phyloP scores from a whole-genome alignment of 192 early-diverging fungal genomes.

The Gryganskiella cystojenkinii region DNA sequence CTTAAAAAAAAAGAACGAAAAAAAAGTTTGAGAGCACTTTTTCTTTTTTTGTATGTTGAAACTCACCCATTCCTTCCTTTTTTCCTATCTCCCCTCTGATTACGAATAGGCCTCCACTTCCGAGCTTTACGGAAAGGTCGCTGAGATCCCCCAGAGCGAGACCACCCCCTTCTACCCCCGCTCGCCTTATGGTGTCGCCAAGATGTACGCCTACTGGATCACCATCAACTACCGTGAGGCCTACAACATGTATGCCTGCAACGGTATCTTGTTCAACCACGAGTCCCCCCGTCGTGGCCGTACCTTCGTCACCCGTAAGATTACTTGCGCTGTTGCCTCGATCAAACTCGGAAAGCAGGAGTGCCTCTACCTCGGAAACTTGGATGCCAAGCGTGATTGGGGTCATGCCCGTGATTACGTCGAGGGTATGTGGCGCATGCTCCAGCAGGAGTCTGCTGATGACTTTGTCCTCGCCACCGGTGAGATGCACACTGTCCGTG shows the following conservation, averaged over 20 bases:
- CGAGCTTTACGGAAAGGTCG: conserved; percentile 82
- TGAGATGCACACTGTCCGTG: conserved; percentile 82
- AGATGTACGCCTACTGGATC: conserved; percentile 87
- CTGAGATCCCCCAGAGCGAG: conserved; percentile 80
- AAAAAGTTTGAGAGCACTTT: background rate
- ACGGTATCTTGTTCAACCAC: conserved; percentile 84
- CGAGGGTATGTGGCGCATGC: conserved; percentile 86
- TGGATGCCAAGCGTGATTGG: conserved; percentile 86
- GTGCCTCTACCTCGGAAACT: conserved; percentile 79
- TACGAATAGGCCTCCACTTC: conserved; percentile 76
- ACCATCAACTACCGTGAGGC: conserved; percentile 84
- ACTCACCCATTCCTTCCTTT: background rate
- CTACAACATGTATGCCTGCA: conserved; percentile 83
- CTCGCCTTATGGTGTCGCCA: conserved; percentile 85
- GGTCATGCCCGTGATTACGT: conserved; percentile 83
- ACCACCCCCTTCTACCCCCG: conserved; percentile 87
- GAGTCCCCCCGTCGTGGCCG: conserved; percentile 79
- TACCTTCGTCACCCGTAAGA: conserved; percentile 85
- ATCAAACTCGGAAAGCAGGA: conserved; percentile 75
- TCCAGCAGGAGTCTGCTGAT: conserved; percentile 77
- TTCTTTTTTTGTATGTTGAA: background rate
- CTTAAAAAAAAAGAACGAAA: background rate
- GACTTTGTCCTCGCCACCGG: conserved; percentile 85
- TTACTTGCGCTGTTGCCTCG: conserved; percentile 79
- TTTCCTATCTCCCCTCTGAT: background rate